Percentiles rank a stretch among this genome's conserved stretches.
These are phyloP conservation scores for Macrophomina tecta DNA, from an alignment of 2,329 filamentous ascomycete genomes.

Conservation along the genomic window DNA sequence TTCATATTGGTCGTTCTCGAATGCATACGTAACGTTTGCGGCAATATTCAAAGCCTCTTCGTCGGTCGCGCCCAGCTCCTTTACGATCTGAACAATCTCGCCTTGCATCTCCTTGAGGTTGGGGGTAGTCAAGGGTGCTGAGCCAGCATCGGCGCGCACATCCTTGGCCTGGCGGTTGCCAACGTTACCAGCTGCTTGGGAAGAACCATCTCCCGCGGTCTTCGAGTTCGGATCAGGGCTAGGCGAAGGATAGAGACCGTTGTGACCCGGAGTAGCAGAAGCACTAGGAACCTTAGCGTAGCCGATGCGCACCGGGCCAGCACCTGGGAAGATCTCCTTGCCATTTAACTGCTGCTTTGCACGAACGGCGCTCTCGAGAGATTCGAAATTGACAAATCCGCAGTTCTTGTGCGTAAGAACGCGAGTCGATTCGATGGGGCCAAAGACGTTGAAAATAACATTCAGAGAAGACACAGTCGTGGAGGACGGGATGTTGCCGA, in stretches of 20 bases:
- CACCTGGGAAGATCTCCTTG: conserved; percentile 97
- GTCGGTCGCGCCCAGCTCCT: conserved; percentile 83
- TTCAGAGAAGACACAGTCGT: conserved; percentile 94
- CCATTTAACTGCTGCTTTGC: conserved; percentile 89
- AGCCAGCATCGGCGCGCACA: conserved; percentile 52
- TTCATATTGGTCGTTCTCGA: conserved; percentile 73
- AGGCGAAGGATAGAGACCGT: conserved; percentile 85
- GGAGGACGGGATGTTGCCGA: conserved; percentile 95
- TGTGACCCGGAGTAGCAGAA: conserved; percentile 84
- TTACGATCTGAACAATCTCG: conserved; percentile 85
- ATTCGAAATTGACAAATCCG: conserved; percentile 97
- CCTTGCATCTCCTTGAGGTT: conserved; percentile 77
- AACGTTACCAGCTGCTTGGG: conserved; percentile 44
- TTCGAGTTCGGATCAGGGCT: conserved; percentile 77
- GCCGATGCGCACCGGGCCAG: conserved; percentile 92
- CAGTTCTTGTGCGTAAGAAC: conserved; percentile 99
- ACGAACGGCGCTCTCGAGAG: conserved; percentile 84
- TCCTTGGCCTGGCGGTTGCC: conserved; percentile 42
- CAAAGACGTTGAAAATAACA: conserved; percentile 94
- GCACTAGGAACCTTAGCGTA: conserved; percentile 95
- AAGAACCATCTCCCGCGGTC: conserved; percentile 31
- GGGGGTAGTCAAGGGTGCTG: conserved; percentile 69
- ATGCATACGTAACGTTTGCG: conserved; percentile 75
- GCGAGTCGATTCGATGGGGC: conserved; percentile 85
- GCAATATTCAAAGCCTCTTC: conserved; percentile 78